Conservation (phyloP, 179 eudicot genomes). For the Beta lomatogona region DNA sequence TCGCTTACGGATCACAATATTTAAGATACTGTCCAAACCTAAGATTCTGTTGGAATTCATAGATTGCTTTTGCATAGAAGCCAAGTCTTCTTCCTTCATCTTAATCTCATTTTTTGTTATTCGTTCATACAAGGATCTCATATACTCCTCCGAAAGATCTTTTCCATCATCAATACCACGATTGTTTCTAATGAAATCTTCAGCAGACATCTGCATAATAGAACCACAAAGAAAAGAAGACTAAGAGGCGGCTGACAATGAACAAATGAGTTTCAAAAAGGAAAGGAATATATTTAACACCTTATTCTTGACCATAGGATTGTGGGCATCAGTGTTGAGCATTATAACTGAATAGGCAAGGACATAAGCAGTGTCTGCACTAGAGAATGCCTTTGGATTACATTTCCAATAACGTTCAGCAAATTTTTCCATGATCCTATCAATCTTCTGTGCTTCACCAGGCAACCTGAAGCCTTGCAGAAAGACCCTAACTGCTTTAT, state of each 20-base stretch:
- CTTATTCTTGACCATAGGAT: constrained; percentile 96
- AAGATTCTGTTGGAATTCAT: constrained; percentile 73
- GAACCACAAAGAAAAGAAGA: constrained; percentile 11
- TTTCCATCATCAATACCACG: constrained; percentile 99
- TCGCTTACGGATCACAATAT: constrained; percentile 86
- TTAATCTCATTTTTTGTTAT: constrained; percentile 92
- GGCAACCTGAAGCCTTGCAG: constrained; percentile 93
- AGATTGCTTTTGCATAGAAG: constrained; percentile 79
- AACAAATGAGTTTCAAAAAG: constrained; percentile 5
- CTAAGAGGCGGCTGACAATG: constrained; percentile 17
- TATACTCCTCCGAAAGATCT: constrained; percentile 90
- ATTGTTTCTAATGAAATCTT: constrained; percentile 91
- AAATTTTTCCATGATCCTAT: constrained; percentile 96
- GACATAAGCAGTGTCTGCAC: constrained; percentile 98
- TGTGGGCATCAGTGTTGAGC: constrained; percentile 99
- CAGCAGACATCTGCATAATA: constrained; percentile 84
- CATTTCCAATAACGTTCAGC: constrained; percentile 98
- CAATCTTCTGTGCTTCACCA: constrained; percentile 99
- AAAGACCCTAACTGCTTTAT: constrained; percentile 83
- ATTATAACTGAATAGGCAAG: constrained; percentile 95
- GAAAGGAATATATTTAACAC: constrained; percentile 34
- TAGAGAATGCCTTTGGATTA: constrained; percentile 83
- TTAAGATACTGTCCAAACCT: constrained; percentile 88
- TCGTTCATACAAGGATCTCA: constrained; percentile 88
- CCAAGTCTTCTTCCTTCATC: constrained; percentile 84